phyloP scores from a whole-genome alignment of 228 moss, liverwort and hornwort species.

The Sphagnum magellanicum region DNA sequence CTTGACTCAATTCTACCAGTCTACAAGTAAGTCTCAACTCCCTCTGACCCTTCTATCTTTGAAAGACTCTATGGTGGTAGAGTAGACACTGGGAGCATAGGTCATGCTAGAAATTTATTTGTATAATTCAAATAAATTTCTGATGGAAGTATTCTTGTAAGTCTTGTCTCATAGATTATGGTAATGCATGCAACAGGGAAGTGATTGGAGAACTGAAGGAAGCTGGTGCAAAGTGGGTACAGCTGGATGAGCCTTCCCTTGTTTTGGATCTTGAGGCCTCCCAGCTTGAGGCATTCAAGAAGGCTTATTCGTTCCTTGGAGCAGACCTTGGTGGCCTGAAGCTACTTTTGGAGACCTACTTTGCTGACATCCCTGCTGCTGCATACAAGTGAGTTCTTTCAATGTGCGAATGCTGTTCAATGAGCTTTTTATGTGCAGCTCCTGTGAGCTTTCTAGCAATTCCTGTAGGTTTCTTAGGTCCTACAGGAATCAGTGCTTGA shows the following conservation, averaged over 20 bases:
- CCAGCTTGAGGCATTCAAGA: slow-evolving; percentile 19
- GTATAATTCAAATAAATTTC: no score
- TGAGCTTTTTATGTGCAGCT: no score
- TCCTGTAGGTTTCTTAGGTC: no score
- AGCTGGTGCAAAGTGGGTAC: slow-evolving; percentile 49
- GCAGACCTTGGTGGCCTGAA: slow-evolving; percentile 28
- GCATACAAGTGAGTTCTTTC: slow-evolving; percentile 50
- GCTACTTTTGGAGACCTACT: slow-evolving; percentile 72
- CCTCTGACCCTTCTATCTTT: no score
- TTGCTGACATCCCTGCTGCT: slow-evolving; percentile 69
- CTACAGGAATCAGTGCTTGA: no score
- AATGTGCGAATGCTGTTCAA: no score
- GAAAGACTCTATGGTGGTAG: no score
- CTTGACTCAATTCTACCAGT: slow-evolving; percentile 47
- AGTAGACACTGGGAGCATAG: no score
- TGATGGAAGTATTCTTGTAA: no score
- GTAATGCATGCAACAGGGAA: slow-evolving; percentile 8
- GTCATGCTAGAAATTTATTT: no score
- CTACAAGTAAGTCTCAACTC: slow-evolving; percentile 30
- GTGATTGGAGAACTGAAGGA: slow-evolving; percentile 41
- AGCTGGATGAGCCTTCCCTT: slow-evolving; percentile 61
- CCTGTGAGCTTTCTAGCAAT: no score
- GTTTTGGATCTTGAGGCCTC: slow-evolving; percentile 59
- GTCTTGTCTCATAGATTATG: no score
- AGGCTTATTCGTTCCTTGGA: slow-evolving; percentile 36